phyloP scores from a whole-genome alignment of 192 early-diverging fungal species.

The Backusella westeae region DNA sequence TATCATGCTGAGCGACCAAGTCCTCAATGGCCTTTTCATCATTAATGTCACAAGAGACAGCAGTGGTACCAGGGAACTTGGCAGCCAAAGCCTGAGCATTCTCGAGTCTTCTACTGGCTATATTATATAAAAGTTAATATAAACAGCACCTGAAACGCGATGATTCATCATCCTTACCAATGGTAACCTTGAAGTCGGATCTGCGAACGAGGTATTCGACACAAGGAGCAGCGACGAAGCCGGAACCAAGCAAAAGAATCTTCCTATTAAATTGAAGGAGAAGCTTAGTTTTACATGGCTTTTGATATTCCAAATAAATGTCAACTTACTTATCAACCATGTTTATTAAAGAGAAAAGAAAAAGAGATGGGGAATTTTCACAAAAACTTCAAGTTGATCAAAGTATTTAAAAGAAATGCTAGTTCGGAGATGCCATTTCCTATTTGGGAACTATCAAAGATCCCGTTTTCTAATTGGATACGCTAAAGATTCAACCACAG shows the following conservation, averaged over 20 bases:
- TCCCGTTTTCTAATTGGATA: constrained; percentile 10
- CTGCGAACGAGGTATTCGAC: constrained; percentile 89
- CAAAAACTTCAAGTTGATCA: not conserved
- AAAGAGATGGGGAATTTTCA: not conserved
- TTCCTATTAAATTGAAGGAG: constrained; percentile 45
- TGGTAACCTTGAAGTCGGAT: constrained; percentile 86
- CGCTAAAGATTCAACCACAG: not conserved
- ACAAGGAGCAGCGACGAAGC: constrained; percentile 96
- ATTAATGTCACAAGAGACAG: constrained; percentile 78
- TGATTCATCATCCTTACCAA: constrained; percentile 47
- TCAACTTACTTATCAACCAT: constrained; percentile 15
- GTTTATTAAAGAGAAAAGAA: not conserved
- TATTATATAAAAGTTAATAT: not conserved
- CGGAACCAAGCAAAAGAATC: constrained; percentile 94
- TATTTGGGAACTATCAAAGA: constrained; percentile 14
- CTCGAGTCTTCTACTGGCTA: constrained; percentile 75
- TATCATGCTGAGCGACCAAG: constrained; percentile 79
- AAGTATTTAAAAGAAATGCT: not conserved
- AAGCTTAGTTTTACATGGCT: not conserved
- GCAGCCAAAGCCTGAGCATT: constrained; percentile 69
- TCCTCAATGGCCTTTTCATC: constrained; percentile 70
- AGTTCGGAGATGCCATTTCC: constrained; percentile 3
- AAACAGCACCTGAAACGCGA: not conserved
- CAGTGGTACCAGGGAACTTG: constrained; percentile 58
- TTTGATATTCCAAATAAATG: not conserved